A percentile compares a stretch with the other conserved stretches of the same genome.
Conservation (phyloP, 345 rosid genomes). For the Boechera stricta region DNA sequence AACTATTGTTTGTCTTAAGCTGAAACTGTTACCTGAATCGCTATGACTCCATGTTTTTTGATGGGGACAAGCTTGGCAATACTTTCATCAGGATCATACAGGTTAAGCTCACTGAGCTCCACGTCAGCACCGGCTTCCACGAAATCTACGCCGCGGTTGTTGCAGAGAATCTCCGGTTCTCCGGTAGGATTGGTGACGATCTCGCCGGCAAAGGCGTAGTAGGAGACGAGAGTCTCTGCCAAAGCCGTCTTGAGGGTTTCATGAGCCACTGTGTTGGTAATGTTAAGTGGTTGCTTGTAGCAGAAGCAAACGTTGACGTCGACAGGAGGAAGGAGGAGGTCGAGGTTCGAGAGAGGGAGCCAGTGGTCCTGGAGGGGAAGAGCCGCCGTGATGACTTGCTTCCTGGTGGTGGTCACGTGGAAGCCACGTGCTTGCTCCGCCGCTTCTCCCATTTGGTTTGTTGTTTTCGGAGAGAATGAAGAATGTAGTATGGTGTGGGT, state of each 20-base stretch:
- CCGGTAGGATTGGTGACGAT: conserved; percentile 58
- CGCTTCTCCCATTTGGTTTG: conserved; percentile 38
- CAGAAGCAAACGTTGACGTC: conserved; percentile 71
- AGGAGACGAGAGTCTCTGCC: conserved; percentile 68
- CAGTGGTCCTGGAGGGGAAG: conserved; percentile 77
- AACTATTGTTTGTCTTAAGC: conserved; percentile 1
- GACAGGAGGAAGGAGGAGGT: conserved; percentile 76
- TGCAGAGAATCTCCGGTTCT: conserved; percentile 86
- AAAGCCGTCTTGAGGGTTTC: conserved; percentile 59
- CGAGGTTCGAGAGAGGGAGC: conserved; percentile 88
- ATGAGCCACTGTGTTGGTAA: conserved; percentile 35
- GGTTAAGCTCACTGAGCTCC: conserved; percentile 59
- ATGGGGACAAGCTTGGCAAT: conserved; percentile 68
- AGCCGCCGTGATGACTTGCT: conserved; percentile 66
- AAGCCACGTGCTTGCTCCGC: conserved; percentile 46
- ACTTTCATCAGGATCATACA: conserved; percentile 69
- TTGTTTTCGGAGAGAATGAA: conserved; percentile 26
- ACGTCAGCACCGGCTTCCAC: conserved; percentile 64
- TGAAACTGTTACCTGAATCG: conserved; percentile 64
- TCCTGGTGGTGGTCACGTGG: conserved; percentile 50
- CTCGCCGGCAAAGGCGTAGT: conserved; percentile 80
- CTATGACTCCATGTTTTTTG: conserved; percentile 62
- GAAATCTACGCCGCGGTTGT: conserved; percentile 86
- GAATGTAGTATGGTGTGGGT: conserved; percentile 29
- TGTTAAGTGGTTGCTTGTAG: conserved; percentile 50